Evolutionary conservation across 1,139 yeast species (phyloP).

Genomic region (Yamadazyma triangularis): DNA sequence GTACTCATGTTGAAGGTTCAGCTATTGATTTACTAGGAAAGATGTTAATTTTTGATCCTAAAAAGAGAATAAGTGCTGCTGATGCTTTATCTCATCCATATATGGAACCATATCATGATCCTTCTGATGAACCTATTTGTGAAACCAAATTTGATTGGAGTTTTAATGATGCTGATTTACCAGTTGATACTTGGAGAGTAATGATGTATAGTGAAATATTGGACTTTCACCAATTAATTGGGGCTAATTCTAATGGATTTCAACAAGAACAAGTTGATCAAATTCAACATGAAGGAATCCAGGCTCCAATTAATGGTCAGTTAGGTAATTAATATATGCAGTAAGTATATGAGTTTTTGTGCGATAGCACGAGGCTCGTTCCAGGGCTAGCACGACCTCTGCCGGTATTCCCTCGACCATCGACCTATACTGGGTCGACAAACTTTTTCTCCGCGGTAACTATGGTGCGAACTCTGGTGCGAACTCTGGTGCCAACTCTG

Average conservation of each 20-base stretch:
- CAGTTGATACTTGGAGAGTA: slow-evolving; percentile 97
- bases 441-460: too few species aligned
- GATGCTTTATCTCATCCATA: slow-evolving; percentile 89
- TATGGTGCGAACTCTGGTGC: too few species aligned
- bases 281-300: slow-evolving; percentile 29
- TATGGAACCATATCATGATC: slow-evolving; percentile 96
- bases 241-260: slow-evolving; percentile 16
- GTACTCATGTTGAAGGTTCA: slow-evolving; percentile 79
- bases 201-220: slow-evolving; percentile 98
- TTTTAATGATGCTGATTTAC: slow-evolving; percentile 95
- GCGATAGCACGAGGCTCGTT: too few species aligned
- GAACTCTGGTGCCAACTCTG: too few species aligned
- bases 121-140: slow-evolving; percentile 95
- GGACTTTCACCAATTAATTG: slow-evolving; percentile 84
- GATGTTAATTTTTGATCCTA: slow-evolving; percentile 93
- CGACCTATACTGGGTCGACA: too few species aligned
- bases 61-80: slow-evolving; percentile 87
- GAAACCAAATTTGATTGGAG: slow-evolving; percentile 96
- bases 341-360: too few species aligned
- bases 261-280: slow-evolving; percentile 26
- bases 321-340: too few species aligned
- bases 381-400: too few species aligned
- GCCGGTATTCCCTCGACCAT: too few species aligned
- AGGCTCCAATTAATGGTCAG: slow-evolving; percentile 20
- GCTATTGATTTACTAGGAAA: slow-evolving; percentile 85